A percentile compares a stretch with the other conserved stretches of the same genome.
phyloP scores from a whole-genome alignment of 768 basidiomycete genomes.

The Trametes elegans region DNA sequence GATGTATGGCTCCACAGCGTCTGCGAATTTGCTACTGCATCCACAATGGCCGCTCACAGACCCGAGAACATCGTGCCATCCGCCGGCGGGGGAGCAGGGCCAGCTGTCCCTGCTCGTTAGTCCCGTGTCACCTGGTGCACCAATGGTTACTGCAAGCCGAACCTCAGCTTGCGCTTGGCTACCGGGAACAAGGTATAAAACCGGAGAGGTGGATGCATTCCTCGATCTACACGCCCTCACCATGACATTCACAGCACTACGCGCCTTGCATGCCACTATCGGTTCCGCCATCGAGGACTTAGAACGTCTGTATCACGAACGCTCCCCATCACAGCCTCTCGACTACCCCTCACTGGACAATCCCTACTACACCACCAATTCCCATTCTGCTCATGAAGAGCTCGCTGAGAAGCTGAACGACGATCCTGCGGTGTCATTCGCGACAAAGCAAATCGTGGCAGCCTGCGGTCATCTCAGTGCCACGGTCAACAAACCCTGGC shows the following conservation, averaged over 20 bases:
- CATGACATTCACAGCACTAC: conserved; percentile 59
- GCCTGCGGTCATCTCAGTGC: conserved; percentile 66
- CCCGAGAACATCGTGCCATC: too few species aligned
- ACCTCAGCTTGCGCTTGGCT: too few species aligned
- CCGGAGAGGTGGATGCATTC: too few species aligned
- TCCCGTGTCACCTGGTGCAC: too few species aligned
- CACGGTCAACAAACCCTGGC: conserved; percentile 66
- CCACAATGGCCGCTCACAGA: too few species aligned
- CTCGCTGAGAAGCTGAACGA: conserved; percentile 50
- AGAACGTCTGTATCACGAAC: conserved; percentile 49
- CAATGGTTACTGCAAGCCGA: too few species aligned
- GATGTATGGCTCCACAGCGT: too few species aligned
- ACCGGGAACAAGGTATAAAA: too few species aligned
- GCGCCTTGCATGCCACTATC: conserved; percentile 61
- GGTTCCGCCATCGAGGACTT: conserved; percentile 67
- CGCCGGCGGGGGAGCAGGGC: too few species aligned
- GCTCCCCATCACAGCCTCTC: background rate
- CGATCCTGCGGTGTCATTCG: conserved; percentile 56
- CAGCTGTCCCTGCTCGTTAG: too few species aligned
- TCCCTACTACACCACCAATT: conserved; percentile 4
- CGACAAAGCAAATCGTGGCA: conserved; percentile 62
- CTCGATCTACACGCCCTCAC: too few species aligned
- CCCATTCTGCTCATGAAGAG: background rate
- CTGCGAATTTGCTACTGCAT: too few species aligned
- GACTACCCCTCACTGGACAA: conserved; percentile 11